Percentiles rank a stretch among this genome's conserved stretches.
phyloP scores from a whole-genome alignment of 768 basidiomycete genomes.

The Rhodosporidiobolus odoratus region DNA sequence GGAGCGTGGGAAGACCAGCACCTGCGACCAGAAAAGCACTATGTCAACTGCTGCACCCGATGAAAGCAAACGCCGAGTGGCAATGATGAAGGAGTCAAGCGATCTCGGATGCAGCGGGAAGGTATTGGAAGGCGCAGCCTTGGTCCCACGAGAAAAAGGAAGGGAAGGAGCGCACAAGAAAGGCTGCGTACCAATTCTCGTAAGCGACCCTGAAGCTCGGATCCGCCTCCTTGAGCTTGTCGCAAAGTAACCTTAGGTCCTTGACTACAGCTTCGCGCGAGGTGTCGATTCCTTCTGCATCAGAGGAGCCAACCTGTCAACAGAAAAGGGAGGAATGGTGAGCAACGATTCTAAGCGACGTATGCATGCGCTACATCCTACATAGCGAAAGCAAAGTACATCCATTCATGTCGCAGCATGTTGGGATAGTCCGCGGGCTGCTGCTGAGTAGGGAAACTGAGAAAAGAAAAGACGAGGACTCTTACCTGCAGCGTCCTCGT shows the following conservation, averaged over 20 bases:
- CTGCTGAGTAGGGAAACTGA: background rate
- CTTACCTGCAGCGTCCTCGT: conserved; percentile 40
- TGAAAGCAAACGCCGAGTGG: background rate
- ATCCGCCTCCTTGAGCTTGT: conserved; percentile 24
- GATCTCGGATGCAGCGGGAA: too few relatives aligned
- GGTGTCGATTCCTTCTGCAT: conserved; percentile 24
- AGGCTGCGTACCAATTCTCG: conserved; percentile 39
- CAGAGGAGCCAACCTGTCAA: conserved; percentile 34
- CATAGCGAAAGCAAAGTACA: background rate
- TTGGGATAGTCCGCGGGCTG: too few relatives aligned
- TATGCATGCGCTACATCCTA: too few relatives aligned
- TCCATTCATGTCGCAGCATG: too few relatives aligned
- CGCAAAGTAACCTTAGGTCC: conserved; percentile 39
- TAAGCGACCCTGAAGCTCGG: conserved; percentile 35
- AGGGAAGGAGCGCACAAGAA: background rate
- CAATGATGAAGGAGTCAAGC: too few relatives aligned
- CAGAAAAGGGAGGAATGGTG: background rate
- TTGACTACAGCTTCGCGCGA: conserved; percentile 20
- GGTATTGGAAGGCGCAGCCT: too few relatives aligned
- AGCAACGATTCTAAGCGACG: too few relatives aligned
- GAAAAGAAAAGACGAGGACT: background rate
- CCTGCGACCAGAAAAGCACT: background rate
- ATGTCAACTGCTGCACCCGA: too few relatives aligned
- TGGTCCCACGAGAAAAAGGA: background rate
- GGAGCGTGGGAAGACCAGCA: conserved; percentile 33